These are phyloP conservation scores for Mercurialis annua DNA, from an alignment of 345 rosid genomes.

Conservation along the genomic window DNA sequence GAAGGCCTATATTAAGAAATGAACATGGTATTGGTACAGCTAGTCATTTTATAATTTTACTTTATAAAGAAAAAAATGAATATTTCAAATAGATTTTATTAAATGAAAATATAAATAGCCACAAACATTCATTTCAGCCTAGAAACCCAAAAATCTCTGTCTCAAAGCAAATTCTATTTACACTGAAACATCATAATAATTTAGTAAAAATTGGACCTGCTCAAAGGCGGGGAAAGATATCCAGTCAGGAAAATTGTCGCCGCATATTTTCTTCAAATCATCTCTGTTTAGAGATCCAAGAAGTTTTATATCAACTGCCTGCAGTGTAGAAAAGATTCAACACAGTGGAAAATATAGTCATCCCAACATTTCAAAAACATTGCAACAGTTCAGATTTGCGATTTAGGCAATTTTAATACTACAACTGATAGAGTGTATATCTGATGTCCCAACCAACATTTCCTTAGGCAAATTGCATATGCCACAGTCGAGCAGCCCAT, in stretches of 20 bases:
- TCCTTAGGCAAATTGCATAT: not conserved
- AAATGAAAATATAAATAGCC: not conserved
- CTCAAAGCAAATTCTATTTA: not conserved
- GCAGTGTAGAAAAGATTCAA: conserved; percentile 29
- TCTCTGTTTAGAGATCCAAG: conserved; percentile 87
- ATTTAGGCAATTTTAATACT: not conserved
- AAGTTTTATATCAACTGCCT: conserved; percentile 95
- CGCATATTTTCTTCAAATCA: conserved; percentile 91
- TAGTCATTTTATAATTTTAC: not conserved
- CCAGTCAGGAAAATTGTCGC: conserved; percentile 96
- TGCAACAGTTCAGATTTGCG: not conserved
- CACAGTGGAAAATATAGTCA: not conserved
- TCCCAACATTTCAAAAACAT: not conserved
- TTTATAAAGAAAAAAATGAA: not conserved
- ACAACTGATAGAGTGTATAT: not conserved
- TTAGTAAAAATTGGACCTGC: conserved; percentile 50
- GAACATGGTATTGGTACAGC: not conserved
- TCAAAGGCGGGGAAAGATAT: conserved; percentile 97
- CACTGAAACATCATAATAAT: not conserved
- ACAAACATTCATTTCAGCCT: not conserved
- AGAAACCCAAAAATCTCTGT: not conserved
- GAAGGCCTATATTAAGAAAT: not conserved
- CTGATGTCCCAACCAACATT: too few species aligned
- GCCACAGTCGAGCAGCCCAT: not conserved
- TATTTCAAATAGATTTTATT: not conserved